A percentile compares a stretch with the other conserved stretches of the same genome.
Evolutionary conservation across 257 asterid species (phyloP).

Genomic region (Capsicum pubescens): DNA sequence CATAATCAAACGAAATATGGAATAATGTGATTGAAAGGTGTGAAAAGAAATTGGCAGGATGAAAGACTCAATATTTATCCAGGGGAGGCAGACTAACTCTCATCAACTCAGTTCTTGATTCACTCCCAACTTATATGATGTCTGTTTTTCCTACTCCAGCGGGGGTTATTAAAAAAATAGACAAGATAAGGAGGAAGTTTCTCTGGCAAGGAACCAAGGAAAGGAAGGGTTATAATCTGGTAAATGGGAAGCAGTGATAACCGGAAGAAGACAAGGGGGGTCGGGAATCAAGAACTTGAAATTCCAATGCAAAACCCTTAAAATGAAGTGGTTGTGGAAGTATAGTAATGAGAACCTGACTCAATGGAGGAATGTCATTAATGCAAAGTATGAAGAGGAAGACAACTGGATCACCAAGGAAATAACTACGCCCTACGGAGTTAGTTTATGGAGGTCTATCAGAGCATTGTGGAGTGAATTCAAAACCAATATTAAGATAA

Average conservation of each 20-base stretch:
- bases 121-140: too few species aligned
- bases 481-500: too few species aligned
- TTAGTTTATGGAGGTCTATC: too few species aligned
- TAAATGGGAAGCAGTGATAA: not conserved
- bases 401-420: not conserved
- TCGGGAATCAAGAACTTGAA: not conserved
- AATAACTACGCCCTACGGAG: not conserved
- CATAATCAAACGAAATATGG: too few species aligned
- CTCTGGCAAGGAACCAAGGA: not conserved
- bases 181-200: not conserved
- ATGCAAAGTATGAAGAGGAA: not conserved
- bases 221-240: not conserved
- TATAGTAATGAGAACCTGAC: not conserved
- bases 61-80: too few species aligned
- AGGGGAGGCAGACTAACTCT: too few species aligned
- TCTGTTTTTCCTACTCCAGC: too few species aligned
- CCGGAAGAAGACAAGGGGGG: not conserved
- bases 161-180: not conserved
- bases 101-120: too few species aligned
- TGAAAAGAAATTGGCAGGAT: too few species aligned
- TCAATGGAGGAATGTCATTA: not conserved
- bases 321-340: not conserved
- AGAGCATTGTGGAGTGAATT: too few species aligned
- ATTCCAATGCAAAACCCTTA: not conserved
- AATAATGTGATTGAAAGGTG: too few species aligned